Evolutionary conservation across 1,139 yeast species (phyloP).

Genomic region (Sugiyamaella castrensis): DNA sequence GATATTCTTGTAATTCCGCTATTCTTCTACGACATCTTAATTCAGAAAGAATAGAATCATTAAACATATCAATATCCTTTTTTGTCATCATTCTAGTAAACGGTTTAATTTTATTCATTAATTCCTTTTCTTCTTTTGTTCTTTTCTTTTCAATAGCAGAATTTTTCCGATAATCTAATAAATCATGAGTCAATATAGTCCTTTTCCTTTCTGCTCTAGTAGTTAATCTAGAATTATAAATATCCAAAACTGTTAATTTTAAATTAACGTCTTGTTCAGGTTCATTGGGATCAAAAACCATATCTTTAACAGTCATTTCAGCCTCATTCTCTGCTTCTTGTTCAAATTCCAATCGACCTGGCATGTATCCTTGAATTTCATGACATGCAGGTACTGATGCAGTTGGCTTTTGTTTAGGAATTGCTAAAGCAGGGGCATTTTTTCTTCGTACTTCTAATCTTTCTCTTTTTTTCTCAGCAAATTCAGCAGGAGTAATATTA

Average conservation of each 20-base stretch:
- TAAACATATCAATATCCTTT: slow-evolving; percentile 71
- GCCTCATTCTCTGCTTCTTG: slow-evolving; percentile 97
- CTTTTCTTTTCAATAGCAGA: slow-evolving; percentile 73
- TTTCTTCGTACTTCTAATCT: slow-evolving; percentile 70
- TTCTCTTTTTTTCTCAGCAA: slow-evolving; percentile 63
- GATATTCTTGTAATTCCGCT: slow-evolving; percentile 89
- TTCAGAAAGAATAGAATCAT: slow-evolving; percentile 71
- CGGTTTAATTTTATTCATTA: slow-evolving; percentile 70
- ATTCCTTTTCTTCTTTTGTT: slow-evolving; percentile 84
- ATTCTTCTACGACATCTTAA: slow-evolving; percentile 76
- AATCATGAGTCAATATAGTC: slow-evolving; percentile 65
- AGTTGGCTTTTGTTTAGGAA: slow-evolving; percentile 79
- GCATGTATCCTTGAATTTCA: slow-evolving; percentile 97
- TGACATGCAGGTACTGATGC: slow-evolving; percentile 96
- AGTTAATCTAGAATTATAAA: slow-evolving; percentile 84
- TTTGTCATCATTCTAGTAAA: slow-evolving; percentile 78
- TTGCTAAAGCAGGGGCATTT: slow-evolving; percentile 49
- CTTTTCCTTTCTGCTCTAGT: slow-evolving; percentile 92
- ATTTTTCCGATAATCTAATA: slow-evolving; percentile 82
- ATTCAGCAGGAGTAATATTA: slow-evolving; percentile 59
- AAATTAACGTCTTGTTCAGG: slow-evolving; percentile 82
- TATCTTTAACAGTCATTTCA: slow-evolving; percentile 88
- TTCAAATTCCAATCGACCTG: slow-evolving; percentile 95
- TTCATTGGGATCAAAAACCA: slow-evolving; percentile 93
- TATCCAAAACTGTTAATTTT: slow-evolving; percentile 80